Conservation (phyloP, 75 land plant genomes). For the Cupressus sempervirens region DNA sequence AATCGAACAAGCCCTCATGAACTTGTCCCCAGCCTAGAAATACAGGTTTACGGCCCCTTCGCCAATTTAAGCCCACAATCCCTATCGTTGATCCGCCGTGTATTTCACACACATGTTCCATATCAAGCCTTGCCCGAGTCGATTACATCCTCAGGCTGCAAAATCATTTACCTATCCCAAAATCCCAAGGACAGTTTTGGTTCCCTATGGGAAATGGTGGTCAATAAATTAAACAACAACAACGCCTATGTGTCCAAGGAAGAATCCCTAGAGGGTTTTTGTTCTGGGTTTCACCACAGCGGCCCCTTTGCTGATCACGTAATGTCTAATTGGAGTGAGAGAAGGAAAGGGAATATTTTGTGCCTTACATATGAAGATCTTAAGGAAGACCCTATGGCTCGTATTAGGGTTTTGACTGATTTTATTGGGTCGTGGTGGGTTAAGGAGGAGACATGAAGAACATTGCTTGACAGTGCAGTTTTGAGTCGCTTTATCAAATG, state of each 20-base stretch:
- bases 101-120: conserved; percentile 27
- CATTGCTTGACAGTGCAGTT: conserved; percentile 11
- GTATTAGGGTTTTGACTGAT: conserved; percentile 9
- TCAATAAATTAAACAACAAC: neutral
- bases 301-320: conserved; percentile 30
- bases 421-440: conserved; percentile 10
- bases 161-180: conserved; percentile 15
- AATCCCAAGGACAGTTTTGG: conserved; percentile 28
- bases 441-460: neutral
- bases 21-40: conserved; percentile 15
- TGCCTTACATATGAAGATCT: conserved; percentile 22
- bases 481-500: conserved; percentile 2
- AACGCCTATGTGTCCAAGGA: conserved; percentile 5
- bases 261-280: conserved; percentile 11
- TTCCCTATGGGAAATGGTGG: conserved; percentile 6
- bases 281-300: conserved; percentile 13
- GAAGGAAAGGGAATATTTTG: neutral
- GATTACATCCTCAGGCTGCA: conserved; percentile 9
- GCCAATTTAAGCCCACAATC: neutral
- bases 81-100: neutral
- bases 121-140: conserved; percentile 13
- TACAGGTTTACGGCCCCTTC: neutral
- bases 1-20: conserved; percentile 13
- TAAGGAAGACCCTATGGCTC: conserved; percentile 13
- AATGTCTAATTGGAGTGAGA: conserved; percentile 19